Evolutionary conservation across 2,329 filamentous ascomycete species (phyloP), one percentile per base, ranked within the genome.

Genomic region (Lecanosticta acicola): DNA sequence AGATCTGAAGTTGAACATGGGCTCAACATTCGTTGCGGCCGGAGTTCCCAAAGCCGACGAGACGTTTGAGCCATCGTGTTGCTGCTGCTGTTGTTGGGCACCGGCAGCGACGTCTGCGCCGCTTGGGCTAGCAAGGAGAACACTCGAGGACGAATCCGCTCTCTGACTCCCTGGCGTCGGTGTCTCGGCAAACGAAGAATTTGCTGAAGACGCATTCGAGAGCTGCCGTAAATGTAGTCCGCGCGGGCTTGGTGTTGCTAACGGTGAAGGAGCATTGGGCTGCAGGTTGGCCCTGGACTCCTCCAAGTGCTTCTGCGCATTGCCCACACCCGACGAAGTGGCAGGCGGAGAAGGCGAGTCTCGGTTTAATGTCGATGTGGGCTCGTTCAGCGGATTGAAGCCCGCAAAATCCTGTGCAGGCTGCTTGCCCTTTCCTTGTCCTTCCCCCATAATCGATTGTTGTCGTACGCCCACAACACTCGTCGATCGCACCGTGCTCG

Each of bases 1-100:
- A 56, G 88, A 95, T 45, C 82, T 77, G 63, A 96, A 96, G 65
- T 95, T 96, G 68, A 94, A 93, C 78, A 95, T 81, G 2, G 88
- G 80, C 62, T 96, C 90, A 70, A 37, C 75, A 74, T 3, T 72
- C 59, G 44, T 71, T 76, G 54, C 69, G 68, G 11, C 75, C 18
- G 77, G 76, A 4, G 71, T 66, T 33, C 60, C 62, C 8, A 50
- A 20, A 32, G 45, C 24, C 39, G 34, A 39, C 2, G 37, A 39
- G 45, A 70, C 71, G 44, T 49, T 38, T 18, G 44, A 50, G 13
- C 41, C 43, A 20, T 54, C 44, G 11, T 44, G 32, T 21, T 50
- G 48, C 32, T 45, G 47, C 24, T 7, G 24, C 7, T 29, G 24
- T 11, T 5, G 24, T 11, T 5, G 24, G 13, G 33, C 43, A 11